Evolutionary conservation across 192 early-diverging fungal species (phyloP).

Genomic region (Dissophora ornata): DNA sequence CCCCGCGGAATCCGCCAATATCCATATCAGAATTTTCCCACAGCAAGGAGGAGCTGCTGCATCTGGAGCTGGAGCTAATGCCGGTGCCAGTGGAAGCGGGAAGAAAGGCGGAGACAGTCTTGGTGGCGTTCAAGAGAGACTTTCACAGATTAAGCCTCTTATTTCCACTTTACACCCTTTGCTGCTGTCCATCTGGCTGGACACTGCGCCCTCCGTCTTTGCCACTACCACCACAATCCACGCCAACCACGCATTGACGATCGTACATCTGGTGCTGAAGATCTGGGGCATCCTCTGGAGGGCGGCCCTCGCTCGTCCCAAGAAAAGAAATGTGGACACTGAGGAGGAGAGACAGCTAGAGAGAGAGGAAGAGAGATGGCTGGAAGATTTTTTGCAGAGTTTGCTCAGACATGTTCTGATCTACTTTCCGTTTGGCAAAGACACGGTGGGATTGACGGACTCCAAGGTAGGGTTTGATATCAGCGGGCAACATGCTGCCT

Average conservation of each 20-base stretch:
- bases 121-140: slow-evolving; percentile 40
- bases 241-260: slow-evolving; percentile 68
- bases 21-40: slow-evolving; percentile 31
- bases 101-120: slow-evolving; percentile 18
- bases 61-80: slow-evolving; percentile 17
- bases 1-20: neutral
- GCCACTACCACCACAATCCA: slow-evolving; percentile 55
- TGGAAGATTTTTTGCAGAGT: slow-evolving; percentile 62
- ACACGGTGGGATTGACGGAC: slow-evolving; percentile 59
- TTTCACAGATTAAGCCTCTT: slow-evolving; percentile 37
- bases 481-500: no score
- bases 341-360: slow-evolving; percentile 40
- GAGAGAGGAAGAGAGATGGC: slow-evolving; percentile 48
- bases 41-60: slow-evolving; percentile 34
- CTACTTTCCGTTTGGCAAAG: slow-evolving; percentile 82
- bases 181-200: slow-evolving; percentile 83
- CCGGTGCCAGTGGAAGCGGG: slow-evolving; percentile 20
- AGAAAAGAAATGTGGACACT: slow-evolving; percentile 23
- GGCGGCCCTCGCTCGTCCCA: slow-evolving; percentile 44
- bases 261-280: slow-evolving; percentile 70
- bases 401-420: slow-evolving; percentile 76
- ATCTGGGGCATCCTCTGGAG: slow-evolving; percentile 82
- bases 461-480: no score
- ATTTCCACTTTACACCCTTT: slow-evolving; percentile 70
- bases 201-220: slow-evolving; percentile 77